Percentiles rank a stretch among this genome's conserved stretches.
phyloP scores from a whole-genome alignment of 179 eudicot species.

The Spinacia oleracea region DNA sequence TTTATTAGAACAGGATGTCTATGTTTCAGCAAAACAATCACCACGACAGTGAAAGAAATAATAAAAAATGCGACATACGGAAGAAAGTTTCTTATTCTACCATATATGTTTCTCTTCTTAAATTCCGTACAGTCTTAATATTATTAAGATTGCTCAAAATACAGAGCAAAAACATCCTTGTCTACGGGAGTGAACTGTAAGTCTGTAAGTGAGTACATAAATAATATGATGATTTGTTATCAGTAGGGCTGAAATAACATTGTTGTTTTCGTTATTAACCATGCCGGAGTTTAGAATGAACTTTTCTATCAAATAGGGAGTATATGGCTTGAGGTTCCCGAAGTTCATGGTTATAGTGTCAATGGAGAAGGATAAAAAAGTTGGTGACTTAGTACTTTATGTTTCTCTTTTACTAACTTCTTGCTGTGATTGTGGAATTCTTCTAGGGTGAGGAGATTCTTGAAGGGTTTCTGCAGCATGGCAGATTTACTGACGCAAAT shows the following conservation, averaged over 20 bases:
- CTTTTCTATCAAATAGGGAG: background rate
- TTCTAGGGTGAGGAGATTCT: conserved; percentile 57
- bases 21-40: background rate
- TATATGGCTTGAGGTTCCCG: conserved; percentile 74
- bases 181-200: background rate
- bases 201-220: background rate
- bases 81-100: background rate
- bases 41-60: background rate
- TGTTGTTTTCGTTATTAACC: no score
- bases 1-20: background rate
- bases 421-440: conserved; percentile 13
- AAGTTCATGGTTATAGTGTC: conserved; percentile 61
- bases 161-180: background rate
- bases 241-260: no score
- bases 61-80: background rate
- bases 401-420: conserved; percentile 3
- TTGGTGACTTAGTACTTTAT: conserved; percentile 33
- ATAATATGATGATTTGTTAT: background rate
- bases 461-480: conserved; percentile 85
- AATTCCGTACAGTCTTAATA: background rate
- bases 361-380: conserved; percentile 67
- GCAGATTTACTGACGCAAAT: conserved; percentile 77
- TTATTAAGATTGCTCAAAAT: conserved; percentile 13
- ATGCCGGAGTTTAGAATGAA: background rate
- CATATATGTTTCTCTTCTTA: background rate